phyloP scores from a whole-genome alignment of 176 grass and related monocot genomes.

The Tuctoria greenei region DNA sequence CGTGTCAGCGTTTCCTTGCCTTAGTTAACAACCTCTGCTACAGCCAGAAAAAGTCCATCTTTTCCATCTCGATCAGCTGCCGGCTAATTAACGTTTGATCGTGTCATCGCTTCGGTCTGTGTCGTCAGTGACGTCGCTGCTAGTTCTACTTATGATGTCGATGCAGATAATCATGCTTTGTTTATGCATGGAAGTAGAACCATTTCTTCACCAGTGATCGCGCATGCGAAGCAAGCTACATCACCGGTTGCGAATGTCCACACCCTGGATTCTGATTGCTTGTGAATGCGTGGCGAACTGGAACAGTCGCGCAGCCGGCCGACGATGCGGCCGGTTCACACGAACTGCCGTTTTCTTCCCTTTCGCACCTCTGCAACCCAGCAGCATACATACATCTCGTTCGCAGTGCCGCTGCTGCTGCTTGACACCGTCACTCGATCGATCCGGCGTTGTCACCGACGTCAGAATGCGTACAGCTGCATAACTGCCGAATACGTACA shows the following conservation, averaged over 20 bases:
- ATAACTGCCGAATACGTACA: not conserved
- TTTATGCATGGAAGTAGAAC: not conserved
- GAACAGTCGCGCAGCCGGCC: not conserved
- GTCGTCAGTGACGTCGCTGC: slow-evolving; percentile 5
- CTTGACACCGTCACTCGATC: not conserved
- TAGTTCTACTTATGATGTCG: not conserved
- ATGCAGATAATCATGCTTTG: not conserved
- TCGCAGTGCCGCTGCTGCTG: not conserved
- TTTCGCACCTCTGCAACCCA: not conserved
- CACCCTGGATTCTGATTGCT: not conserved
- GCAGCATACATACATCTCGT: not conserved
- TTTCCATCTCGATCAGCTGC: slow-evolving; percentile 2
- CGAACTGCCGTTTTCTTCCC: not conserved
- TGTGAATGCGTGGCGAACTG: slow-evolving; percentile 14
- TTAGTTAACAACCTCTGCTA: not conserved
- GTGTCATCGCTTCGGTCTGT: not conserved
- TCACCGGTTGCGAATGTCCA: slow-evolving; percentile 9
- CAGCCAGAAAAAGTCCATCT: not conserved
- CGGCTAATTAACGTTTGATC: not conserved
- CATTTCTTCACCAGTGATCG: not conserved
- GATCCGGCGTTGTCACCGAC: no score
- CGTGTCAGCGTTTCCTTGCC: slow-evolving; percentile 1
- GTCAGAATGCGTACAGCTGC: not conserved
- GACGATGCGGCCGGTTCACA: slow-evolving; percentile 3
- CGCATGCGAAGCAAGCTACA: not conserved